Percentiles rank a stretch among this genome's conserved stretches.
Conservation (phyloP, 768 basidiomycete genomes). For the Clitopilus passeckerianus region DNA sequence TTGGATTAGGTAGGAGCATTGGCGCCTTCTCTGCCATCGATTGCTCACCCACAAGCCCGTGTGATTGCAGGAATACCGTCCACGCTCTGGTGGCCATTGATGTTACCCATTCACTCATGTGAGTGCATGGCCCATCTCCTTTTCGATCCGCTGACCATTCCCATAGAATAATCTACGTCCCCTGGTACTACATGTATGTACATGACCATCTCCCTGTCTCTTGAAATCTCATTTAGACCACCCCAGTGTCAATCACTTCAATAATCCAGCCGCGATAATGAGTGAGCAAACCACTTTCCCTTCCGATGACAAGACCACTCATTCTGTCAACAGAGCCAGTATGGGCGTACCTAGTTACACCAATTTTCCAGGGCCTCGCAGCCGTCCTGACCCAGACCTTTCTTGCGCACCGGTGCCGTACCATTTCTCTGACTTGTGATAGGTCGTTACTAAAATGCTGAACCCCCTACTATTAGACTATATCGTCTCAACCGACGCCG, state of each 20-base stretch:
- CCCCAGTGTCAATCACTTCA: background rate
- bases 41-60: background rate
- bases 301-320: background rate
- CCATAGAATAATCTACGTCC: background rate
- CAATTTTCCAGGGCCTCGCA: background rate
- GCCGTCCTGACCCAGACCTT: background rate
- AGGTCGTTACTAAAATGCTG: no score
- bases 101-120: background rate
- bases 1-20: background rate
- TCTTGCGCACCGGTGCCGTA: background rate
- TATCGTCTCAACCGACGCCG: background rate
- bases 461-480: background rate
- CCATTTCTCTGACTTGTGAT: background rate
- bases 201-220: background rate
- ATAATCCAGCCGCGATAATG: background rate
- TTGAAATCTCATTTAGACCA: background rate
- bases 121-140: background rate
- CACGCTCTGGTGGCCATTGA: background rate
- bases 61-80: background rate
- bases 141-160: background rate
- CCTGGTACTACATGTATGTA: background rate
- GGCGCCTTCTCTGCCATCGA: background rate
- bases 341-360: background rate
- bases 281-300: background rate
- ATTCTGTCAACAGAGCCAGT: background rate